Evolutionary conservation across 2,329 filamentous ascomycete genomes (phyloP).

Genomic region (Penicillium sp.): DNA sequence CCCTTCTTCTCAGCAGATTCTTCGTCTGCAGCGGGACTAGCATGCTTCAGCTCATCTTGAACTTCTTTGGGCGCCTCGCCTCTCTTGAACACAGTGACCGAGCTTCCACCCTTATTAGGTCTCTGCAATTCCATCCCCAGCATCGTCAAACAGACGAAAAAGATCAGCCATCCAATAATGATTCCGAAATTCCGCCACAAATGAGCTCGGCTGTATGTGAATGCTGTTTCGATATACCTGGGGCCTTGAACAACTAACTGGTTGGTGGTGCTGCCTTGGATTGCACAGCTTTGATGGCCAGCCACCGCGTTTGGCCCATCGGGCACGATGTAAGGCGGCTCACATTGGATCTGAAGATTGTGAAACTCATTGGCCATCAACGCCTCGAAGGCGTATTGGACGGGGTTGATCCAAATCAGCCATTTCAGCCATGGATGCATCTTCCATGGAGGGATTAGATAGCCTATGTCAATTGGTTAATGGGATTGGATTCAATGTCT

Average conservation of each 20-base stretch:
- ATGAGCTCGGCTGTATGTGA: slow-evolving; percentile 54
- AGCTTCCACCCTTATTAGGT: slow-evolving; percentile 75
- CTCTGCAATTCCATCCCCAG: slow-evolving; percentile 74
- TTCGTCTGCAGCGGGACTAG: slow-evolving; percentile 46
- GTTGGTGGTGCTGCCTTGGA: slow-evolving; percentile 56
- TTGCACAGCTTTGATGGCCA: slow-evolving; percentile 57
- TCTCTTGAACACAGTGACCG: slow-evolving; percentile 71
- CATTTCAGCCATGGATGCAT: slow-evolving; percentile 64
- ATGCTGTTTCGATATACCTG: slow-evolving; percentile 55
- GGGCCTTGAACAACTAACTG: slow-evolving; percentile 52
- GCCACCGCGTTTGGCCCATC: slow-evolving; percentile 44
- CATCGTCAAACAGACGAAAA: slow-evolving; percentile 72
- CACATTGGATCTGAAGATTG: slow-evolving; percentile 53
- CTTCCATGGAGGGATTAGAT: slow-evolving; percentile 57
- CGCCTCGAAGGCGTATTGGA: slow-evolving; percentile 67
- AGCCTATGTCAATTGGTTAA: slow-evolving; percentile 44
- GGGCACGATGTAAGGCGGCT: slow-evolving; percentile 55
- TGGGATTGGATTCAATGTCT: not conserved
- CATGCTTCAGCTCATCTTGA: slow-evolving; percentile 53
- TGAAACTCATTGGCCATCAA: slow-evolving; percentile 70
- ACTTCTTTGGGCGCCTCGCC: slow-evolving; percentile 60
- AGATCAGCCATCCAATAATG: slow-evolving; percentile 68
- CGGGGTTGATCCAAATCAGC: slow-evolving; percentile 63
- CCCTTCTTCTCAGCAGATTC: slow-evolving; percentile 45
- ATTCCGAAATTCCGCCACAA: slow-evolving; percentile 76